A percentile compares a stretch with the other conserved stretches of the same genome.
These are phyloP conservation scores for Aspergillus vadensis DNA, from an alignment of 2,329 filamentous ascomycete species.

Conservation along the genomic window DNA sequence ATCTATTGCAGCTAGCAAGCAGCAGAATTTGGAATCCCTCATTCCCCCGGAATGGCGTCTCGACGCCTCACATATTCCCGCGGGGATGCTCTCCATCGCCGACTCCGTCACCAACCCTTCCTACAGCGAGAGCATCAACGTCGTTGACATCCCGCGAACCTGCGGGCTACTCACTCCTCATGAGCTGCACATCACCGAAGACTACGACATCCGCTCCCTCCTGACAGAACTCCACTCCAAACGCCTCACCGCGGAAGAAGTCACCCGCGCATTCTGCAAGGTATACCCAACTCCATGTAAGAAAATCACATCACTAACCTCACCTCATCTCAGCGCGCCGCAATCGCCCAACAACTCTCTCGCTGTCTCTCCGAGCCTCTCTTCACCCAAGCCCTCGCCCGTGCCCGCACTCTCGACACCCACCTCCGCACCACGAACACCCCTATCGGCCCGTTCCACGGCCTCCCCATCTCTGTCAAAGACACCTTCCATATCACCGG, in stretches of 20 bases:
- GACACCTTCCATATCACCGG: slow-evolving; percentile 51
- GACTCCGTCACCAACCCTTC: slow-evolving; percentile 39
- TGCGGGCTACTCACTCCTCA: slow-evolving; percentile 54
- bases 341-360: slow-evolving; percentile 45
- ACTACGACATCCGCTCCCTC: slow-evolving; percentile 49
- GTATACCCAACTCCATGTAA: slow-evolving; percentile 18
- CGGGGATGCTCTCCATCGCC: slow-evolving; percentile 37
- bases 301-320: not conserved
- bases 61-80: slow-evolving; percentile 33
- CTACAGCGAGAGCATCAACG: slow-evolving; percentile 37
- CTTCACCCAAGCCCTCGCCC: slow-evolving; percentile 52
- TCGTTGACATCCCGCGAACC: slow-evolving; percentile 54
- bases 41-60: slow-evolving; percentile 47
- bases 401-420: slow-evolving; percentile 52
- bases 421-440: slow-evolving; percentile 43
- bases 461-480: slow-evolving; percentile 59
- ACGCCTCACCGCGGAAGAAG: slow-evolving; percentile 46
- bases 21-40: slow-evolving; percentile 37
- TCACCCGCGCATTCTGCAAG: slow-evolving; percentile 59
- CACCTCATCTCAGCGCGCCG: slow-evolving; percentile 31
- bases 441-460: slow-evolving; percentile 62
- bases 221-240: slow-evolving; percentile 37
- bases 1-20: slow-evolving; percentile 33
- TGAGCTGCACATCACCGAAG: slow-evolving; percentile 60
- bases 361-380: slow-evolving; percentile 56